Evolutionary conservation across 2,329 filamentous ascomycete genomes (phyloP).

Genomic region (Metarhizium album): DNA sequence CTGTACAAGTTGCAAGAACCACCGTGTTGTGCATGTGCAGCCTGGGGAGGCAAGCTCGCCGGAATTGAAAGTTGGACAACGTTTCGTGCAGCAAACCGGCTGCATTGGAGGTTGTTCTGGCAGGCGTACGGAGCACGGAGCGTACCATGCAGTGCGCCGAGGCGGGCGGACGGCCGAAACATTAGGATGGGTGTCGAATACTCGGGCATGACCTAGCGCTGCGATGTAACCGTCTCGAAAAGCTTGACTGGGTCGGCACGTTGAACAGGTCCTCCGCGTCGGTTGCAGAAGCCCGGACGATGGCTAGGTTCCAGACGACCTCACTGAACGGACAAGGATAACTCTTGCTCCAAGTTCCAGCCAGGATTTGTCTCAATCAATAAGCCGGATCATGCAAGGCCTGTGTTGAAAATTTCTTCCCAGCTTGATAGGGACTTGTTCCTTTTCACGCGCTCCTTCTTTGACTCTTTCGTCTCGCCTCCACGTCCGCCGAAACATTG

Average conservation of each 20-base stretch:
- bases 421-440: background rate
- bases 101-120: background rate
- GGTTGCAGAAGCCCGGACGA: background rate
- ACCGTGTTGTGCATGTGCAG: background rate
- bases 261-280: background rate
- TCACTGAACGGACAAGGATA: background rate
- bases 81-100: background rate
- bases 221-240: slow-evolving; percentile 1
- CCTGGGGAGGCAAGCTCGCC: background rate
- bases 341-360: background rate
- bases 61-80: background rate
- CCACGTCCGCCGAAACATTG: background rate
- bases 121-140: background rate
- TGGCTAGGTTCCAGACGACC: background rate
- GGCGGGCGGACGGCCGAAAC: background rate
- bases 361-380: no score
- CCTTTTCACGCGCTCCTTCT: background rate
- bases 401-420: background rate
- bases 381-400: background rate
- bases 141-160: background rate
- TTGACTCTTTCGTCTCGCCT: background rate
- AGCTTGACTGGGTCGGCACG: background rate
- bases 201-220: background rate
- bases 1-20: background rate
- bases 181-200: background rate